Percentiles rank a stretch among this genome's conserved stretches.
phyloP scores from a whole-genome alignment of 148 eudicot species.

The Pouteria glomerata region DNA sequence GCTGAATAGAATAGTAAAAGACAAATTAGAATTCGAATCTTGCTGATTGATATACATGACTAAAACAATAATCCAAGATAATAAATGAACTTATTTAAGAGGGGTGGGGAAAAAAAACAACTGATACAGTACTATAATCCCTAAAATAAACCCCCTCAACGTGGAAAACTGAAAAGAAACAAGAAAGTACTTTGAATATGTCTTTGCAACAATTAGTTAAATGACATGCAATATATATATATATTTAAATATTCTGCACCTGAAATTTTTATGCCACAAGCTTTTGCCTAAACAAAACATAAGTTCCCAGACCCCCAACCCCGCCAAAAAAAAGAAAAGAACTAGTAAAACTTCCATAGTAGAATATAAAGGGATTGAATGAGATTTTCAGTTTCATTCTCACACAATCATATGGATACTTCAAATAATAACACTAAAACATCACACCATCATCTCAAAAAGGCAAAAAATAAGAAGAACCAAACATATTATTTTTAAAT shows the following conservation, averaged over 20 bases:
- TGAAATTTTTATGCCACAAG: not conserved
- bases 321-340: not conserved
- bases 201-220: not conserved
- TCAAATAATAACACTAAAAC: not conserved
- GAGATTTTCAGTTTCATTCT: not conserved
- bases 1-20: slow-evolving; percentile 38
- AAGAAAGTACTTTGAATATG: no score
- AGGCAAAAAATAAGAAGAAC: not conserved
- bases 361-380: no score
- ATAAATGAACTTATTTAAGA: not conserved
- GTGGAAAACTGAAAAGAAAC: not conserved
- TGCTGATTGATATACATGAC: not conserved
- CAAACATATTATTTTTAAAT: not conserved
- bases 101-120: not conserved
- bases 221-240: not conserved
- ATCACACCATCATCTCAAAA: not conserved
- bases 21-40: not conserved
- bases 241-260: not conserved
- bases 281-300: not conserved
- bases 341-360: no score
- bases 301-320: not conserved
- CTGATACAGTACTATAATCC: not conserved
- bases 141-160: not conserved
- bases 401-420: not conserved
- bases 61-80: not conserved